A percentile compares a stretch with the other conserved stretches of the same genome.
phyloP scores from a whole-genome alignment of 805 yeast genomes.

The Hanseniaspora taiwanica region DNA sequence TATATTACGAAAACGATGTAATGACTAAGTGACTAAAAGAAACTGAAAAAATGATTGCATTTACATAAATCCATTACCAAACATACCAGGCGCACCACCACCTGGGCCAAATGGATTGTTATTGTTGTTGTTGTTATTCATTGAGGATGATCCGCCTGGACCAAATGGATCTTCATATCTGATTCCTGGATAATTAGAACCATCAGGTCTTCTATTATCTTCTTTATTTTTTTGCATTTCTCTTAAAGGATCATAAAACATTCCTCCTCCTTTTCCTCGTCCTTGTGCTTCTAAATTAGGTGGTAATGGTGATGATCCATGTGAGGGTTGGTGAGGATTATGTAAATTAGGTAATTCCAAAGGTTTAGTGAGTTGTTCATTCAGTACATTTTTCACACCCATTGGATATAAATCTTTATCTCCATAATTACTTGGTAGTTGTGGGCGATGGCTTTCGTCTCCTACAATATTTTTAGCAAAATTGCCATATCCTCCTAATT shows the following conservation, averaged over 20 bases:
- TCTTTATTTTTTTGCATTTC: constrained; percentile 5
- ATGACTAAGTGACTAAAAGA: neutral
- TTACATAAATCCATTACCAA: constrained; percentile 4
- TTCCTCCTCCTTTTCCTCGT: constrained; percentile 14
- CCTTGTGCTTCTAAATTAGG: neutral
- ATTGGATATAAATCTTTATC: constrained; percentile 23
- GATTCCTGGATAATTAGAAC: constrained; percentile 19
- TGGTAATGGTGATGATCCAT: neutral
- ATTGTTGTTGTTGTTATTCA: no score
- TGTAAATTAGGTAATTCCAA: constrained; percentile 5
- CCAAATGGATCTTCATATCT: constrained; percentile 24
- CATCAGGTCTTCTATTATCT: constrained; percentile 4
- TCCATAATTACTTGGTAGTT: constrained; percentile 13
- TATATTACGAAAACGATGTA: no score
- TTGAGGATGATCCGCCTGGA: no score
- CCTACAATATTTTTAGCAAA: neutral
- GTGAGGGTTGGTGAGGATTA: constrained; percentile 1
- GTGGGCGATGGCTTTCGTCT: neutral
- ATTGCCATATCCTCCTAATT: constrained; percentile 6
- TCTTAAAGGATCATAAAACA: constrained; percentile 22
- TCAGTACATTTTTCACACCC: constrained; percentile 12
- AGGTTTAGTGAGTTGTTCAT: constrained; percentile 10
- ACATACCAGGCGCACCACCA: no score
- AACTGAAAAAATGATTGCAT: neutral
- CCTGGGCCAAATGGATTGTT: no score